phyloP scores from a whole-genome alignment of 2,329 filamentous ascomycete genomes.

The Colletotrichum sojae region DNA sequence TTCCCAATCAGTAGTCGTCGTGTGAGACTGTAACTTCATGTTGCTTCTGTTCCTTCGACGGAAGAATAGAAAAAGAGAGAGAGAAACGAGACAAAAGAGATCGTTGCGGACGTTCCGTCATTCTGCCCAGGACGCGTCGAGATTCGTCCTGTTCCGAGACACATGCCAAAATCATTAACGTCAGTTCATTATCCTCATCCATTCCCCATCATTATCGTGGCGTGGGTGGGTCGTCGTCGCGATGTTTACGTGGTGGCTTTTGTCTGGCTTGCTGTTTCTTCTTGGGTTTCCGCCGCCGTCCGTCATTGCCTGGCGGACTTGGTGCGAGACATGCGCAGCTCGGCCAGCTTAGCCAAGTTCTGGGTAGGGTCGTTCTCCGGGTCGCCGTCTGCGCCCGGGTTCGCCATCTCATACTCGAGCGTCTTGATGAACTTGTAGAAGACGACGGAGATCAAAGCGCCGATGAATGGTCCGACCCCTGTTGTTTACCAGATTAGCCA shows the following conservation, averaged over 20 bases:
- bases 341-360: slow-evolving; percentile 57
- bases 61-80: no score
- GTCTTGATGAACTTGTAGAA: slow-evolving; percentile 59
- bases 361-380: slow-evolving; percentile 58
- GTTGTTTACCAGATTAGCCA: slow-evolving; percentile 9
- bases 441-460: slow-evolving; percentile 52
- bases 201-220: slow-evolving; percentile 29
- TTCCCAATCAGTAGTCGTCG: background rate
- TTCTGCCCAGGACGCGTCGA: background rate
- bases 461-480: slow-evolving; percentile 53
- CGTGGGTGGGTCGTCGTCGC: background rate
- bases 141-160: background rate
- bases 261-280: no score
- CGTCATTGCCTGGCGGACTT: slow-evolving; percentile 33
- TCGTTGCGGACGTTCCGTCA: background rate
- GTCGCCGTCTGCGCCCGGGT: slow-evolving; percentile 62
- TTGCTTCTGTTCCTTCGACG: background rate
- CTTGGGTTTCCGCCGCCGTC: background rate
- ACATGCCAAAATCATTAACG: slow-evolving; percentile 27
- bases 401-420: slow-evolving; percentile 60
- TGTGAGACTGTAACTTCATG: background rate
- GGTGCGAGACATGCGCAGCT: slow-evolving; percentile 39
- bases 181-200: slow-evolving; percentile 31
- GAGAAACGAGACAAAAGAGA: background rate
- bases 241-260: no score